phyloP scores from a whole-genome alignment of 1,284 basidiomycete species.

The Papiliotrema nemorosa region DNA sequence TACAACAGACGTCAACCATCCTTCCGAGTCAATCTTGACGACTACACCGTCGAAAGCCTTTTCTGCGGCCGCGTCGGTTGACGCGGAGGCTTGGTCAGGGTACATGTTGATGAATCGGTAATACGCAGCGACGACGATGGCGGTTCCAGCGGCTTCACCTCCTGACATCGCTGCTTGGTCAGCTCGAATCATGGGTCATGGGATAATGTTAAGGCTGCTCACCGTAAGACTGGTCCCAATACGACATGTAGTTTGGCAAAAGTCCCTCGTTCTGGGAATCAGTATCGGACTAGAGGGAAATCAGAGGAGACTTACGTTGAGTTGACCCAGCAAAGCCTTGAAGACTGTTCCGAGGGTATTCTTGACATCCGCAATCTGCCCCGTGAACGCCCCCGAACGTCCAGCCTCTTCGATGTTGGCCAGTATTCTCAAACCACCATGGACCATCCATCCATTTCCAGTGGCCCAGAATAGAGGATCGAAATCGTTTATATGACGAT shows the following conservation, averaged over 20 bases:
- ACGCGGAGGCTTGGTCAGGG: slow-evolving; percentile 7
- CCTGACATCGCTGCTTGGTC: slow-evolving; percentile 2
- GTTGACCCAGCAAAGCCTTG: slow-evolving; percentile 48
- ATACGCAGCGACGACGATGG: slow-evolving; percentile 31
- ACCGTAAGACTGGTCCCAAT: slow-evolving; percentile 9
- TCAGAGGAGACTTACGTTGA: slow-evolving; percentile 34
- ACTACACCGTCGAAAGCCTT: slow-evolving; percentile 30
- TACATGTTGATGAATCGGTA: slow-evolving; percentile 28
- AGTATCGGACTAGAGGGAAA: background rate
- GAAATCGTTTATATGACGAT: slow-evolving; percentile 54
- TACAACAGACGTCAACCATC: slow-evolving; percentile 28
- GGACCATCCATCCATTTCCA: slow-evolving; percentile 42
- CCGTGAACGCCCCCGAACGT: background rate
- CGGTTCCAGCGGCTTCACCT: slow-evolving; percentile 33
- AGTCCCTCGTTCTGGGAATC: slow-evolving; percentile 14
- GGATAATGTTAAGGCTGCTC: too few relatives aligned
- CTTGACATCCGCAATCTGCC: slow-evolving; percentile 53
- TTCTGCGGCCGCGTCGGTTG: slow-evolving; percentile 14
- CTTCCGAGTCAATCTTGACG: slow-evolving; percentile 18
- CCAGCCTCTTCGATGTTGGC: slow-evolving; percentile 16
- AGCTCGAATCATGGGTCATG: background rate
- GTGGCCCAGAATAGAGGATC: slow-evolving; percentile 60
- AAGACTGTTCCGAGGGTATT: slow-evolving; percentile 50
- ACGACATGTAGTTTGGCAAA: slow-evolving; percentile 33
- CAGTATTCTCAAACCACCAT: slow-evolving; percentile 21